These are phyloP conservation scores for Paramecium sonneborni DNA, from an alignment of 73 alveolate genomes.

Conservation along the genomic window DNA sequence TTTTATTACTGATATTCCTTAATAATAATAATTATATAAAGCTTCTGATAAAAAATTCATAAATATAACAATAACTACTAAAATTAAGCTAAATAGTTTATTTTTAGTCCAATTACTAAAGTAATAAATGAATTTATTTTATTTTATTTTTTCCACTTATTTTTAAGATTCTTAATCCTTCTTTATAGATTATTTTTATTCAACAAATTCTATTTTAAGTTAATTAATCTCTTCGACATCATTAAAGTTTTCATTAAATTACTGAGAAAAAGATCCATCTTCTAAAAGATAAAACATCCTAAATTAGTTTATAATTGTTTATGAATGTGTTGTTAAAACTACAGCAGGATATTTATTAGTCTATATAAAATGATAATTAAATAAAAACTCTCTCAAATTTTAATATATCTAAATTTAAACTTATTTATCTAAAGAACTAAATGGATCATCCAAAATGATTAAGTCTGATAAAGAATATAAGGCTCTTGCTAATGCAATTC, in stretches of 20 bases:
- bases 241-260: background rate
- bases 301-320: background rate
- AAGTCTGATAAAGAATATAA: conserved; percentile 87
- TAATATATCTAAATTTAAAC: conserved; percentile 83
- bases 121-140: background rate
- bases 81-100: background rate
- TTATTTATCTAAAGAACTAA: conserved; percentile 93
- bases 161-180: background rate
- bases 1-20: background rate
- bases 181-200: background rate
- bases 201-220: background rate
- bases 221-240: background rate
- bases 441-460: conserved; percentile 92
- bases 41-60: background rate
- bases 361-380: background rate
- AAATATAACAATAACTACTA: background rate
- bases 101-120: background rate
- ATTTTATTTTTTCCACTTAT: background rate
- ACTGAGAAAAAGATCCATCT: background rate
- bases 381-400: conserved; percentile 45
- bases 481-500: conserved; percentile 93
- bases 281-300: background rate
- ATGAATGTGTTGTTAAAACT: background rate
- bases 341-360: conserved; percentile 20
- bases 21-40: background rate